Evolutionary conservation across 345 rosid species (phyloP).

Genomic region (Eucalyptus marginata): DNA sequence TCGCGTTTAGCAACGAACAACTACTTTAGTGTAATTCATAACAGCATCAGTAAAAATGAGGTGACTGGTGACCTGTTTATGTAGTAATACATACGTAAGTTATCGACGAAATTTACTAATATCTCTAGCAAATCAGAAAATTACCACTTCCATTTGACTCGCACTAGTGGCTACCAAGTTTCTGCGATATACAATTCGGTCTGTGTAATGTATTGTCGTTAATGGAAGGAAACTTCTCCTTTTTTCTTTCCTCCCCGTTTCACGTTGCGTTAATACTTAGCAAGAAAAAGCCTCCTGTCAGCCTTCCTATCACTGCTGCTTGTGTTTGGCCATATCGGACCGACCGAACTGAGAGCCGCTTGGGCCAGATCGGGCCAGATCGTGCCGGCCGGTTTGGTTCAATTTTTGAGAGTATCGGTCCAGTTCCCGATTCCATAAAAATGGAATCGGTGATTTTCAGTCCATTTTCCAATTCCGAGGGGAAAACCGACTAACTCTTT

Average conservation of each 20-base stretch:
- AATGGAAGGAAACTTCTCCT: background rate
- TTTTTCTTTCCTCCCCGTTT: background rate
- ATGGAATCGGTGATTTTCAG: rapidly evolving
- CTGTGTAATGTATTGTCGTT: background rate
- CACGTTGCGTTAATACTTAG: background rate
- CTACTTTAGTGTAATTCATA: background rate
- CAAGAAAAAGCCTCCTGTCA: background rate
- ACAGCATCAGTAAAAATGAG: background rate
- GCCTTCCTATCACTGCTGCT: background rate
- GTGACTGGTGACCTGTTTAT: background rate
- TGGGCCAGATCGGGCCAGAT: rapidly evolving
- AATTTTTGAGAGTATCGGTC: rapidly evolving
- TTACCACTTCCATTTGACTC: background rate
- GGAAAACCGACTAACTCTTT: rapidly evolving
- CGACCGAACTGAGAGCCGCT: rapidly evolving
- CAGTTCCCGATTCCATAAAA: rapidly evolving
- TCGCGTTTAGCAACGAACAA: background rate
- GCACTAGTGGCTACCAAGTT: background rate
- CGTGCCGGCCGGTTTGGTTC: rapidly evolving
- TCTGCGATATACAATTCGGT: background rate
- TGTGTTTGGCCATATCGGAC: background rate
- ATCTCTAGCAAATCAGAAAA: background rate
- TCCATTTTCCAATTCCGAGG: rapidly evolving
- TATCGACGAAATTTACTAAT: background rate
- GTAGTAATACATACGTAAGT: background rate